Evolutionary conservation across 306 rosid genomes (phyloP), one percentile per base, ranked within the genome.

Genomic region (Acacia confusa): DNA sequence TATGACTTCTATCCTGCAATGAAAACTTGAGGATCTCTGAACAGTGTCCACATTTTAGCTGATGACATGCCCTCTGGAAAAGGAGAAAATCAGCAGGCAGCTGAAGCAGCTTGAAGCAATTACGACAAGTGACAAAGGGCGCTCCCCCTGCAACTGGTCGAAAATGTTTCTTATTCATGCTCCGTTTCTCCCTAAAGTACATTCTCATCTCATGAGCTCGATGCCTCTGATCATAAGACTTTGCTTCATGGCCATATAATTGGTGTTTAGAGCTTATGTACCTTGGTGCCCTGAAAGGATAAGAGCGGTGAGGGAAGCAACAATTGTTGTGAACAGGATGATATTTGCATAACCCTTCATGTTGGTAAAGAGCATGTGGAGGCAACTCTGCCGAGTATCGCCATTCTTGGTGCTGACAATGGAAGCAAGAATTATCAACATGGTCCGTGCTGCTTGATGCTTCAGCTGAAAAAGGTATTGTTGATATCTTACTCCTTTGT

Each of bases 61-160:
- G 79, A 78, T 91, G 91, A 76, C 85, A 79, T 69, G 58, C 87
- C 87, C 86, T 88, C 82, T 89, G 88, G 32, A 84, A 87, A 66
- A 86, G 90, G 45, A 91, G 91, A 90, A 96, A 90, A 83, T 96
- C 92, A 9, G 89, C 93, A 52, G 99, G 99, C 25, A 96, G 74
- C 82, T 84, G 97, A 76, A 93, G 87, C 13, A 88, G 87, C 16
- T 74, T 83, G 30, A 47, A 87, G 87, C 99, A 96, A 57, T 90
- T 88, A 64, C 70, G 84, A 85, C 99, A 96, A 79, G 90, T 84
- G 74, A 94, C 43, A 74, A 96, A 82, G 77, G 99, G 99, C 57
- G 99, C 94, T 47, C 92, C 99, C 72, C 98, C 95, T 8, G 97
- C 94, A 22, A 94, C 81, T 3, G 99, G 98, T 78, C 84, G 85